Evolutionary conservation across 768 basidiomycete genomes (phyloP), one percentile per base, ranked within the genome.

Genomic region (Mrakia frigida): DNA sequence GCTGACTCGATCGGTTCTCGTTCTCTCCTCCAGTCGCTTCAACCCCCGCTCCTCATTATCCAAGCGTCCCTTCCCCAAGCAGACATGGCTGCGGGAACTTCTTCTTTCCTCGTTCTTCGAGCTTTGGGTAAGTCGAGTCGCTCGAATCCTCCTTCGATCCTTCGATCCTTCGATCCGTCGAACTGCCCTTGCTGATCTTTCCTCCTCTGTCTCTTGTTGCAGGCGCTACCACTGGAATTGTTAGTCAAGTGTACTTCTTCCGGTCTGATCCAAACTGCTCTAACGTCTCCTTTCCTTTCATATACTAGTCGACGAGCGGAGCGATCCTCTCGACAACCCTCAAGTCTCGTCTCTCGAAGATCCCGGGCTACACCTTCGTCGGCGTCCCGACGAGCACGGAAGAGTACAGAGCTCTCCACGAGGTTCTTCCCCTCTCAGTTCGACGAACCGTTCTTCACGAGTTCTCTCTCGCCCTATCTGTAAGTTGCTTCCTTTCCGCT

Each of bases 21-120:
- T 18, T 56, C 14, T 9, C 28, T 6, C 2, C 39, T 7, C 9
- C 56, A 76, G 75, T 76, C 70, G 13, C 70, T 76, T 7, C 70
- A 71, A 53, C 70, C 75, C 23, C 75, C 75, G 3, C 70, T 76
- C 18, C 69, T 71, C 31, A 50, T 76, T 33, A 69, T 76, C 13
- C 75, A 76, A 39, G 75, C 75, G 0, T 70, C 75, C 2, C 59
- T 76, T 46, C 70, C 70, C 6, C 33, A 41, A 23, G 23, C 56
- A 0, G 75, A 71, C 9, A 76, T 76, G 70, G 75, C 75, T 2
- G 60, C 75, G 0, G 28, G 68, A 1, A 39, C 75, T 14, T 76
- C 75, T 5, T 71, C 75, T 0, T 76, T 71, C 46, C 69, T 76
- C 31, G 31, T 76, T 14, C 28, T 41, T 31, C 39, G 75, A 28